phyloP scores from a whole-genome alignment of 495 filamentous ascomycete species.

The Letharia columbiana region DNA sequence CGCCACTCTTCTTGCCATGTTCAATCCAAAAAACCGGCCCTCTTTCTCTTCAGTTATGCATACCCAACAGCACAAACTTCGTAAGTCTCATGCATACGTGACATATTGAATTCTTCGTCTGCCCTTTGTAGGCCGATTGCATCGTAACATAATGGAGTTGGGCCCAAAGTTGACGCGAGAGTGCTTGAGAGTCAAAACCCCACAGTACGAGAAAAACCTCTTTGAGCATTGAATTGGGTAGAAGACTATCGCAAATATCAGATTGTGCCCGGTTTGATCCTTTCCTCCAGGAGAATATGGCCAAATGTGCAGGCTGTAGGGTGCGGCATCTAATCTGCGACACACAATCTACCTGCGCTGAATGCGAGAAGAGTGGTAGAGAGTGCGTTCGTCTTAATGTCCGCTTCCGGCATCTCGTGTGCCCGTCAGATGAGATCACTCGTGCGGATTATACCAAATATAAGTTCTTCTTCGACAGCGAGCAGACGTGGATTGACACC shows the following conservation, averaged over 20 bases:
- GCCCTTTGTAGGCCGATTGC: too few species aligned
- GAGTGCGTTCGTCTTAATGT: slow-evolving; percentile 16
- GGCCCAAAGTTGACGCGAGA: too few species aligned
- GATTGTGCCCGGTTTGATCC: neutral
- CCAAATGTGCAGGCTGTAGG: slow-evolving; percentile 15
- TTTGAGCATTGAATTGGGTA: too few species aligned
- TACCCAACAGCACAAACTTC: too few species aligned
- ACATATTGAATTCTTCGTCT: too few species aligned
- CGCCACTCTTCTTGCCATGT: too few species aligned
- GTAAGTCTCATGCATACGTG: too few species aligned
- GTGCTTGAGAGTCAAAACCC: too few species aligned
- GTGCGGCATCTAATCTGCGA: slow-evolving; percentile 20
- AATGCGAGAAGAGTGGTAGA: slow-evolving; percentile 10
- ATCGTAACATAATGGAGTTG: too few species aligned
- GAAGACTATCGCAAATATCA: neutral
- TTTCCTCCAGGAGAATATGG: neutral
- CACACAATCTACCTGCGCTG: neutral
- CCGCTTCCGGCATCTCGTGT: slow-evolving; percentile 18
- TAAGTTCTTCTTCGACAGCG: slow-evolving; percentile 14
- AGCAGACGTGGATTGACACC: slow-evolving; percentile 11
- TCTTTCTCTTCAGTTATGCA: too few species aligned
- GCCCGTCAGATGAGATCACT: slow-evolving; percentile 3
- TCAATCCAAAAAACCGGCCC: too few species aligned
- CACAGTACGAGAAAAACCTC: too few species aligned
- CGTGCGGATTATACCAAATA: slow-evolving; percentile 11